These are phyloP conservation scores for Naganishia kalamii DNA, from an alignment of 768 basidiomycete genomes.

Conservation along the genomic window DNA sequence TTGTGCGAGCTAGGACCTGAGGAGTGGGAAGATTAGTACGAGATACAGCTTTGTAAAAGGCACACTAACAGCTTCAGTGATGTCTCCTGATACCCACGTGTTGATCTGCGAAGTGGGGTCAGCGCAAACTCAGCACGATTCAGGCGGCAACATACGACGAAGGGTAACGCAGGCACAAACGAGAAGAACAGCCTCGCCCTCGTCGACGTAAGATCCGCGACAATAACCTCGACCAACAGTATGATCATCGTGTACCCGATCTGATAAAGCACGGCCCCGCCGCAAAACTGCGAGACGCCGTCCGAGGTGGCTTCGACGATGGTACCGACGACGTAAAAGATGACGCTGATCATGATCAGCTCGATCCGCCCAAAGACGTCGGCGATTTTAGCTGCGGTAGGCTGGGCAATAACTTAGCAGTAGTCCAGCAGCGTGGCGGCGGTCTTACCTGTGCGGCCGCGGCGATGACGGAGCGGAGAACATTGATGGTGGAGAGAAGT, in stretches of 20 bases:
- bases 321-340: slow-evolving; percentile 42
- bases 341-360: slow-evolving; percentile 33
- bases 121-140: neutral
- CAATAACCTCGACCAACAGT: slow-evolving; percentile 41
- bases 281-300: slow-evolving; percentile 35
- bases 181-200: slow-evolving; percentile 38
- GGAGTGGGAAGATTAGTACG: neutral
- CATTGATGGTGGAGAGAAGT: slow-evolving; percentile 40
- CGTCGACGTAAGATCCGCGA: slow-evolving; percentile 40
- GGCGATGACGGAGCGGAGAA: slow-evolving; percentile 37
- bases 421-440: neutral
- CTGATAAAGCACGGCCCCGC: slow-evolving; percentile 42
- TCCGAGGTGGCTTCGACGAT: slow-evolving; percentile 38
- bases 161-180: slow-evolving; percentile 39
- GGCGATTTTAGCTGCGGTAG: slow-evolving; percentile 34
- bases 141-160: slow-evolving; percentile 22
- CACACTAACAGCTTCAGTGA: slow-evolving; percentile 27
- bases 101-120: slow-evolving; percentile 30
- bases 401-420: slow-evolving; percentile 22
- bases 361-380: slow-evolving; percentile 42
- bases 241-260: slow-evolving; percentile 39
- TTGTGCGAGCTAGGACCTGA: slow-evolving; percentile 24
- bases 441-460: slow-evolving; percentile 29
- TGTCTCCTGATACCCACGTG: slow-evolving; percentile 42
- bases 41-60: too few relatives aligned